Percentiles rank a stretch among this genome's conserved stretches.
phyloP scores from a whole-genome alignment of 2,329 filamentous ascomycete species.

The Xenoacremonium recifei region DNA sequence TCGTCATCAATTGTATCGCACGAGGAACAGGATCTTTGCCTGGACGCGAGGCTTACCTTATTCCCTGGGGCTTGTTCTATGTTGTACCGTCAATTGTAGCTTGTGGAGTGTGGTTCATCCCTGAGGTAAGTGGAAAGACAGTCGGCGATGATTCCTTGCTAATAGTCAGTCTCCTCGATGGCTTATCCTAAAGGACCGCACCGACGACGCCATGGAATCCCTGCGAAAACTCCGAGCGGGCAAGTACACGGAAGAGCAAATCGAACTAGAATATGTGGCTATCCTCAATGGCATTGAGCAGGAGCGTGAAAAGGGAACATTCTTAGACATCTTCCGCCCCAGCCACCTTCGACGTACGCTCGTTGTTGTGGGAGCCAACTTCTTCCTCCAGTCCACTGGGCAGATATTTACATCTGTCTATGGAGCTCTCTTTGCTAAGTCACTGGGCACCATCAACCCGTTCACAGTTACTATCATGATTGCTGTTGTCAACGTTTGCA shows the following conservation, averaged over 20 bases:
- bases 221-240: conserved; percentile 4
- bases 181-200: conserved; percentile 8
- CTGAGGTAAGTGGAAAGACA: conserved; percentile 2
- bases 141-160: background rate
- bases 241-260: background rate
- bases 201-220: conserved; percentile 6
- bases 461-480: conserved; percentile 20
- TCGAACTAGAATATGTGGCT: background rate
- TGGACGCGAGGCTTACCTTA: conserved; percentile 1
- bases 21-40: conserved; percentile 2
- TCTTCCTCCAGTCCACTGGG: conserved; percentile 7
- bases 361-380: background rate
- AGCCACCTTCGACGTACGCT: background rate
- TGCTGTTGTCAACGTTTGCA: background rate
- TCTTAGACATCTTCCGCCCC: background rate
- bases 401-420: conserved; percentile 7
- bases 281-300: background rate
- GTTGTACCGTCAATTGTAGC: conserved; percentile 5
- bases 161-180: conserved; percentile 18
- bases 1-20: conserved; percentile 13
- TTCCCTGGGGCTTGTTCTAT: conserved; percentile 6
- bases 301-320: background rate
- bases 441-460: conserved; percentile 13
- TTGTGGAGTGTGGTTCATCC: conserved; percentile 6
- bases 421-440: conserved; percentile 10